Evolutionary conservation across 768 basidiomycete genomes (phyloP).

Genomic region (Termitomyces sp.): DNA sequence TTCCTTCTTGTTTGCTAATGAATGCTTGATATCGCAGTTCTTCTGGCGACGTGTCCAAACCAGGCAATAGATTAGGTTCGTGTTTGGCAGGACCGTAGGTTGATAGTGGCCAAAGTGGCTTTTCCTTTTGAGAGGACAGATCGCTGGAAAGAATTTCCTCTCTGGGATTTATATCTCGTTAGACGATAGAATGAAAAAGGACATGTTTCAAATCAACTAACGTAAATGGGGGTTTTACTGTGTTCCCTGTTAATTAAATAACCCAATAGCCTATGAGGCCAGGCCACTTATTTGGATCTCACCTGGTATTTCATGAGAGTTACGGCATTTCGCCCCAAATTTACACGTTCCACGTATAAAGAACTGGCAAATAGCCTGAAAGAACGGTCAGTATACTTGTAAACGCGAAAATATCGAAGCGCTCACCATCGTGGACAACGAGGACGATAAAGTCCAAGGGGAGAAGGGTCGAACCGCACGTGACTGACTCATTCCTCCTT

Average conservation of each 20-base stretch:
- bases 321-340: constrained; percentile 62
- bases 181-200: background rate
- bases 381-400: background rate
- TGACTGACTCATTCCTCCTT: background rate
- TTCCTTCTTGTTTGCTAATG: constrained; percentile 51
- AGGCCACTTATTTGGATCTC: constrained; percentile 1
- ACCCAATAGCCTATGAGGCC: background rate
- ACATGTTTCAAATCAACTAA: background rate
- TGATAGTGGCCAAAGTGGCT: constrained; percentile 76
- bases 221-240: constrained; percentile 29
- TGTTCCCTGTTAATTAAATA: constrained; percentile 2
- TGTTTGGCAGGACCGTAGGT: constrained; percentile 76
- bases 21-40: constrained; percentile 71
- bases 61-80: constrained; percentile 62
- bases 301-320: constrained; percentile 38
- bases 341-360: constrained; percentile 62
- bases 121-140: constrained; percentile 55
- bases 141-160: constrained; percentile 62
- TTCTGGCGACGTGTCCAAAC: constrained; percentile 72
- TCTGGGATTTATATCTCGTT: constrained; percentile 30
- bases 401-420: background rate
- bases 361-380: constrained; percentile 57
- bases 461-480: background rate
- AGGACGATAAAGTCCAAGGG: background rate
- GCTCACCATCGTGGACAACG: constrained; percentile 14